phyloP scores from a whole-genome alignment of 805 yeast species.

The Kuraishia floccosa region DNA sequence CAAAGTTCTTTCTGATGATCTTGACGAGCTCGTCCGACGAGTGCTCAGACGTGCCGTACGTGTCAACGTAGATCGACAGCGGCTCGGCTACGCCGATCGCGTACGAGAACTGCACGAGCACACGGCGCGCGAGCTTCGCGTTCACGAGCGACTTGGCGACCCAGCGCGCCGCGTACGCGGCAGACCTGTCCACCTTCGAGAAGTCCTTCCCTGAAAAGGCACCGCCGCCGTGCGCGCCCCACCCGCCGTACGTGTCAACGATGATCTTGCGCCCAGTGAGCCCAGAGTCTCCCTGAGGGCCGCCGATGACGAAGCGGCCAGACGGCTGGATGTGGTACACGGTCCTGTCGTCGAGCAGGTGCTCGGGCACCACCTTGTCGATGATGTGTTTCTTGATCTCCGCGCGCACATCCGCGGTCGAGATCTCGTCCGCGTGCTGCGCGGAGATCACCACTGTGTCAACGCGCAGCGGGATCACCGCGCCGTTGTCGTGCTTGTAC shows the following conservation, averaged over 20 bases:
- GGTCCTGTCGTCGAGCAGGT: slow-evolving; percentile 89
- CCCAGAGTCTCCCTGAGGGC: slow-evolving; percentile 99
- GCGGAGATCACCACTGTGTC: slow-evolving; percentile 97
- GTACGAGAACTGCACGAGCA: slow-evolving; percentile 95
- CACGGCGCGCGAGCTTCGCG: slow-evolving; percentile 95
- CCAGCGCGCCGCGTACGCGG: slow-evolving; percentile 99
- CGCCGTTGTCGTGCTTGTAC: slow-evolving; percentile 90
- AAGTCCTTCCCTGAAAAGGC: slow-evolving; percentile 99
- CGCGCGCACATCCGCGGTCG: slow-evolving; percentile 84
- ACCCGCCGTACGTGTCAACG: slow-evolving; percentile 99
- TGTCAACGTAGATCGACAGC: slow-evolving; percentile 91
- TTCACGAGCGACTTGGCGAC: slow-evolving; percentile 95
- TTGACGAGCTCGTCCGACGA: slow-evolving; percentile 83
- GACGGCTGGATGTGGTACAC: slow-evolving; percentile 98
- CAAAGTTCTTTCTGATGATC: slow-evolving; percentile 89
- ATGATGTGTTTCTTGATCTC: slow-evolving; percentile 72
- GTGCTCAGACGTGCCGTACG: slow-evolving; percentile 94
- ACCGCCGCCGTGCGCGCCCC: slow-evolving; percentile 99
- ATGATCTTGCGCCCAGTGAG: slow-evolving; percentile 98
- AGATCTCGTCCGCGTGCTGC: slow-evolving; percentile 93
- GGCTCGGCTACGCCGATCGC: slow-evolving; percentile 99
- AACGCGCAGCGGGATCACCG: slow-evolving; percentile 90
- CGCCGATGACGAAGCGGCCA: slow-evolving; percentile 99
- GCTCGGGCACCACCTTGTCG: slow-evolving; percentile 85
- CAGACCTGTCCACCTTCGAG: slow-evolving; percentile 99